Evolutionary conservation across 2,329 filamentous ascomycete genomes (phyloP).

Genomic region (Arthrocladium fulminans): DNA sequence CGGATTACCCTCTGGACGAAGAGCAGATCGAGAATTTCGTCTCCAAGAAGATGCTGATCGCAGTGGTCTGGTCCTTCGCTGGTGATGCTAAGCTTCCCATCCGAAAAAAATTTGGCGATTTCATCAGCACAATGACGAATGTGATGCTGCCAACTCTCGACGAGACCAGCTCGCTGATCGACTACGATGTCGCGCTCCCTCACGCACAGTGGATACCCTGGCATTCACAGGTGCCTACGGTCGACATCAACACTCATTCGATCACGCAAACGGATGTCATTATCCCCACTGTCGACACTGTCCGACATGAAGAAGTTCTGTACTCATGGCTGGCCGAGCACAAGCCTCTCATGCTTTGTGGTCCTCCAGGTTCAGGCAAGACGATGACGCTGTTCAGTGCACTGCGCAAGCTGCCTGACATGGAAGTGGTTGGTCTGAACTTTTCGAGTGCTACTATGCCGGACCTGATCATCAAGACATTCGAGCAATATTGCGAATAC

Average conservation of each 20-base stretch:
- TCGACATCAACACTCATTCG: slow-evolving; percentile 97
- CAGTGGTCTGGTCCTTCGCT: slow-evolving; percentile 89
- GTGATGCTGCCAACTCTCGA: slow-evolving; percentile 76
- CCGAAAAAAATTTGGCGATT: slow-evolving; percentile 82
- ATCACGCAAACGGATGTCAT: slow-evolving; percentile 97
- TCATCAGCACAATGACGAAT: slow-evolving; percentile 69
- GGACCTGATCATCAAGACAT: slow-evolving; percentile 95
- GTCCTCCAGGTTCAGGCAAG: slow-evolving; percentile 96
- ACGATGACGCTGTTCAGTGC: slow-evolving; percentile 99
- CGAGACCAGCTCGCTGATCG: slow-evolving; percentile 77
- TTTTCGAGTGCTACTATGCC: slow-evolving; percentile 98
- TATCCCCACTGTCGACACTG: slow-evolving; percentile 93
- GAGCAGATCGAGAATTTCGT: slow-evolving; percentile 85
- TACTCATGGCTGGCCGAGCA: slow-evolving; percentile 99
- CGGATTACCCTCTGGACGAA: slow-evolving; percentile 83
- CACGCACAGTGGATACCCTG: slow-evolving; percentile 83
- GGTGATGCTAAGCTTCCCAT: slow-evolving; percentile 86
- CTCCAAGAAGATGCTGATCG: slow-evolving; percentile 87
- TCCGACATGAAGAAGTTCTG: slow-evolving; percentile 95
- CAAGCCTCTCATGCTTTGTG: slow-evolving; percentile 91
- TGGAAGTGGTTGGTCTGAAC: slow-evolving; percentile 98
- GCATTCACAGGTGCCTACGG: slow-evolving; percentile 86
- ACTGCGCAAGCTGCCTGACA: slow-evolving; percentile 89
- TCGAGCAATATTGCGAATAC: slow-evolving; percentile 99
- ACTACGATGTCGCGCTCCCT: slow-evolving; percentile 84